Evolutionary conservation across 2,329 filamentous ascomycete species (phyloP), one percentile per base, ranked within the genome.

Genomic region (Pseudonectria buxi): DNA sequence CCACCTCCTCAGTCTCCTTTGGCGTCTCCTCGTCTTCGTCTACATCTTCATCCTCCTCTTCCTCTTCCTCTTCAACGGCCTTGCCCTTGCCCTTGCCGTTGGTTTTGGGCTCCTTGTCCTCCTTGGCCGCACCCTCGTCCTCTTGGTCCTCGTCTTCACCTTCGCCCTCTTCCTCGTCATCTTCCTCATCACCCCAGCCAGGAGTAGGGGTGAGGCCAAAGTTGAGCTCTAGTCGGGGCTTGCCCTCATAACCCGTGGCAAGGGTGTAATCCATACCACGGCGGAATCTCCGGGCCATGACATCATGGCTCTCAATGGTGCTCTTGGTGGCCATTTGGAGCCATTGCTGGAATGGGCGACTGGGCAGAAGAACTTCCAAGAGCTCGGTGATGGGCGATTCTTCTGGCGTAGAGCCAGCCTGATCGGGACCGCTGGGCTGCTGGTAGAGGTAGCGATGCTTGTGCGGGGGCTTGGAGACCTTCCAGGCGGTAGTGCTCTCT

Each of bases 371-470:
- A 10, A 83, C 76, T 45, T 94, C 79, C 10, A 95, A 63, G 7
- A 98, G 70, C 57, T 94, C 86, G 36, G 81, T 77, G 40, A 94
- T 72, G 1, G 86, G 74, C 11, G 74, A 75, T 33, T 67, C 60
- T 29, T 70, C 62, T 28, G 61, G 48, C 4, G 56, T 51, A 5
- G 57, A 54, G 30, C 58, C 58, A 33, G 59, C 47, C 33, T 64
- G 49, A 38, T 60, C 43, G 31, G 61, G 44, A 35, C 63, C 61
- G 32, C 53, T 69, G 46, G 63, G 67, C 48, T 87, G 79, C 40
- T 86, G 74, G 62, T 92, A 98, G 3, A 95, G 69, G 59, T 83
- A 98, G 11, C 89, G 85, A 56, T 95, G 88, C 67, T 98, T 98
- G 65, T 98, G 89, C 1, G 92, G 92, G 26, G 92, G 92, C 24